Conservation (phyloP, 2,329 filamentous ascomycete genomes). For the Trichoderma harzianum region DNA sequence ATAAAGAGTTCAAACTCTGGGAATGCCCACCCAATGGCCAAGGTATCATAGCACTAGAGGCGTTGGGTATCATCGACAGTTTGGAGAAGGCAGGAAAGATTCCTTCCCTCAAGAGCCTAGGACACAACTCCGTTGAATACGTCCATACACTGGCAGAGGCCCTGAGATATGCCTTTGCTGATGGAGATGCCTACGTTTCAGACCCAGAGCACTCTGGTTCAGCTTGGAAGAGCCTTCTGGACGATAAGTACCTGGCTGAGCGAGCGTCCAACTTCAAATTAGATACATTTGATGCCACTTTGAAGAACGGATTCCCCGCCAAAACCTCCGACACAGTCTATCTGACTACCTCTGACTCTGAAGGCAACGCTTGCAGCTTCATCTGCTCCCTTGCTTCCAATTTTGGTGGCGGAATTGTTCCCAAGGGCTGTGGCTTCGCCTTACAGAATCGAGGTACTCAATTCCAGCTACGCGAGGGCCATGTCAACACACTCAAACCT, state of each 20-base stretch:
- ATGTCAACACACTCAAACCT: background rate
- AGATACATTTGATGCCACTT: background rate
- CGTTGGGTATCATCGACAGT: slow-evolving; percentile 1
- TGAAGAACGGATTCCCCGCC: slow-evolving; percentile 5
- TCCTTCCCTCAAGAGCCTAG: background rate
- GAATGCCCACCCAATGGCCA: slow-evolving; percentile 13
- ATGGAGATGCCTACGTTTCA: slow-evolving; percentile 5
- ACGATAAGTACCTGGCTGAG: background rate
- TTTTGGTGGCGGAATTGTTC: slow-evolving; percentile 11
- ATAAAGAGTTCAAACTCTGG: background rate
- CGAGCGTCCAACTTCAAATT: background rate
- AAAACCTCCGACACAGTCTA: slow-evolving; percentile 5
- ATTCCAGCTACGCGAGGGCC: background rate
- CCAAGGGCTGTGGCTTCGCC: slow-evolving; percentile 1
- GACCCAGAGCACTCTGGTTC: slow-evolving; percentile 6
- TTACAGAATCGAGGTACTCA: slow-evolving; percentile 6
- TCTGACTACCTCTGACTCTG: background rate
- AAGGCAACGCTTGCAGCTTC: slow-evolving; percentile 14
- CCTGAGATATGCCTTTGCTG: slow-evolving; percentile 1
- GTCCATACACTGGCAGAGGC: background rate
- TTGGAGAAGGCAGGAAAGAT: slow-evolving; percentile 4
- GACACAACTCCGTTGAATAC: slow-evolving; percentile 4
- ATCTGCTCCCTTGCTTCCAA: slow-evolving; percentile 13
- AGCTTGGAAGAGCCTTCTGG: background rate
- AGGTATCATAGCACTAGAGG: slow-evolving; percentile 7